These are phyloP conservation scores for Nannizzia gypsea DNA, from an alignment of 2,329 filamentous ascomycete species.

Conservation along the genomic window DNA sequence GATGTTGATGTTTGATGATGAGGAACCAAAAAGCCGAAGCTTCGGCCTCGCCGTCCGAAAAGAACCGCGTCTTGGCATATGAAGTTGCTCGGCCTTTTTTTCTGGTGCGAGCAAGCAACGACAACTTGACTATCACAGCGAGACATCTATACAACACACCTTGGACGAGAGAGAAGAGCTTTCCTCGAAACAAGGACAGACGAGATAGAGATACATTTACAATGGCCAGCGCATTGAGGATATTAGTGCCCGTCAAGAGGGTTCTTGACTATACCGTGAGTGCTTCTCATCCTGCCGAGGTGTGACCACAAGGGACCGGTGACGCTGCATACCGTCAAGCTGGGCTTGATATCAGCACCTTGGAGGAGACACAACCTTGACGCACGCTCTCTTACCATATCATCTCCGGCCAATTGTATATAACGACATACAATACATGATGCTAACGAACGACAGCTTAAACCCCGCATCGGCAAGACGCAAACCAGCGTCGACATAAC, in stretches of 20 bases:
- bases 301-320: not conserved
- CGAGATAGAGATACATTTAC: constrained; percentile 11
- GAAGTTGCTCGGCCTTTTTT: too few relatives aligned
- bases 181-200: not conserved
- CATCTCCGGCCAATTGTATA: too few relatives aligned
- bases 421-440: too few relatives aligned
- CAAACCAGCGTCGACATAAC: constrained; percentile 82
- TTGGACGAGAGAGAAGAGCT: not conserved
- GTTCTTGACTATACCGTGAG: constrained; percentile 55
- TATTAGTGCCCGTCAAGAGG: constrained; percentile 70
- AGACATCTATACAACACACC: not conserved
- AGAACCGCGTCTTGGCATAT: constrained; percentile 4
- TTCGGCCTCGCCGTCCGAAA: constrained; percentile 3
- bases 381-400: too few relatives aligned
- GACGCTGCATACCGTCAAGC: not conserved
- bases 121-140: too few relatives aligned
- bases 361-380: not conserved
- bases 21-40: not conserved
- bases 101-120: too few relatives aligned
- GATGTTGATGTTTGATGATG: not conserved
- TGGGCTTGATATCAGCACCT: not conserved
- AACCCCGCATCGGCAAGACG: constrained; percentile 57
- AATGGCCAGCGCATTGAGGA: constrained; percentile 47
- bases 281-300: not conserved
- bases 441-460: constrained; percentile 39